Evolutionary conservation across 2,329 filamentous ascomycete genomes (phyloP).

Genomic region (Phialophora expanda): DNA sequence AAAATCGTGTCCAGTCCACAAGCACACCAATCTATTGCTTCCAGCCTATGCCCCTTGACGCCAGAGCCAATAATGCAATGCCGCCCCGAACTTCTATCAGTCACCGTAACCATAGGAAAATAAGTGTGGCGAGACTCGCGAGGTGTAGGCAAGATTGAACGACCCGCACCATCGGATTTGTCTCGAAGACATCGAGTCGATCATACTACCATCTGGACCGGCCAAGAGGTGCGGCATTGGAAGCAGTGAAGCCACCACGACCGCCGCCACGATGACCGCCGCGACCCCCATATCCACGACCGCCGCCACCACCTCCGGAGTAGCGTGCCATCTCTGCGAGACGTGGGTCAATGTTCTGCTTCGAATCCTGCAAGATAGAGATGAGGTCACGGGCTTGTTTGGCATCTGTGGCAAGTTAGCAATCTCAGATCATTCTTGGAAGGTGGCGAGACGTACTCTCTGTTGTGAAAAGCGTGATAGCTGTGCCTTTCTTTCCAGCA

Average conservation of each 20-base stretch:
- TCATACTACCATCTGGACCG: slow-evolving; percentile 59
- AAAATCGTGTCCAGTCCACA: not conserved
- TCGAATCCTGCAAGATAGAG: slow-evolving; percentile 88
- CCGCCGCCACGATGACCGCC: slow-evolving; percentile 66
- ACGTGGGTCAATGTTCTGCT: slow-evolving; percentile 96
- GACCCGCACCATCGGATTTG: not conserved
- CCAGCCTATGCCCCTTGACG: slow-evolving; percentile 14
- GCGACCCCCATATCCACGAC: slow-evolving; percentile 69
- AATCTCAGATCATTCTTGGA: not conserved
- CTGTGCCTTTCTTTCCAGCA: slow-evolving; percentile 87
- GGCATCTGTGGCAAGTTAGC: slow-evolving; percentile 63
- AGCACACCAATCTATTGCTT: slow-evolving; percentile 21
- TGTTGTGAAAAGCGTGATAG: slow-evolving; percentile 98
- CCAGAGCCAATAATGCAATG: slow-evolving; percentile 22
- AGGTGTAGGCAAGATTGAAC: slow-evolving; percentile 4
- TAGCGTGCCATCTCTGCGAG: slow-evolving; percentile 96
- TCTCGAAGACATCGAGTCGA: slow-evolving; percentile 7
- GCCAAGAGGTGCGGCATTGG: slow-evolving; percentile 64
- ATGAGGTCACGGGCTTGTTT: slow-evolving; percentile 98
- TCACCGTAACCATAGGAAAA: slow-evolving; percentile 6
- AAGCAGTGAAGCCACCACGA: slow-evolving; percentile 60
- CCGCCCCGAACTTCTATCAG: slow-evolving; percentile 16
- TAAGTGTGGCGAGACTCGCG: slow-evolving; percentile 9
- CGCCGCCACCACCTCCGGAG: slow-evolving; percentile 80
- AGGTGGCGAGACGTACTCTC: slow-evolving; percentile 75